Evolutionary conservation across 345 rosid genomes (phyloP).

Genomic region (Bruguiera gymnorhiza): DNA sequence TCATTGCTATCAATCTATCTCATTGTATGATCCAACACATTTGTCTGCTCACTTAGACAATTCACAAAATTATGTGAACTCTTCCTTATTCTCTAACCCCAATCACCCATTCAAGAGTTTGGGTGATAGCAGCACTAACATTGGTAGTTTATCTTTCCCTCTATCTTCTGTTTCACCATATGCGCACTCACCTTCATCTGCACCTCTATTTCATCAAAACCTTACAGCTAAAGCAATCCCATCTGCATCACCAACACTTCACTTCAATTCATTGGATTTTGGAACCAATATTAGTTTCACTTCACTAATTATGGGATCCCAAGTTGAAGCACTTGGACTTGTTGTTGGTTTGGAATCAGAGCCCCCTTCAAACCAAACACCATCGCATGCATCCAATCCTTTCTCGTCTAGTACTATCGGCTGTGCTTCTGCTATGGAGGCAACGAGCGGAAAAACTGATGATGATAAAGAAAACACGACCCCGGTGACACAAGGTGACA

Average conservation of each 20-base stretch:
- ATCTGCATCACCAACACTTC: constrained; percentile 8
- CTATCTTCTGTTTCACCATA: constrained; percentile 30
- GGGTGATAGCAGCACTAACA: neutral
- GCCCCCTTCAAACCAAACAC: constrained; percentile 53
- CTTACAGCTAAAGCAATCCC: constrained; percentile 4
- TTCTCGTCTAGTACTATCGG: constrained; percentile 12
- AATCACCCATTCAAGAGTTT: constrained; percentile 17
- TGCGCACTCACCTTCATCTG: constrained; percentile 11
- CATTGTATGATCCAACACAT: constrained; percentile 9
- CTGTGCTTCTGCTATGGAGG: constrained; percentile 15
- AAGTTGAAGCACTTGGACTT: constrained; percentile 17
- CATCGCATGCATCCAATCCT: constrained; percentile 22
- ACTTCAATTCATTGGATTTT: constrained; percentile 5
- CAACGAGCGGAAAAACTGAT: constrained; percentile 1
- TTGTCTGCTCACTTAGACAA: constrained; percentile 8
- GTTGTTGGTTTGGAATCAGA: constrained; percentile 15
- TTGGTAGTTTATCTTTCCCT: constrained; percentile 27
- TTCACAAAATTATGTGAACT: constrained; percentile 16
- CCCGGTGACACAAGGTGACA: constrained; percentile 3
- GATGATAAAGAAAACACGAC: constrained; percentile 9
- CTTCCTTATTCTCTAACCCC: constrained; percentile 19
- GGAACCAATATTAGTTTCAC: constrained; percentile 38
- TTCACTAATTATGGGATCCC: constrained; percentile 52
- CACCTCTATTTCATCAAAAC: constrained; percentile 18
- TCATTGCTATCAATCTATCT: neutral